A percentile compares a stretch with the other conserved stretches of the same genome.
Conservation (phyloP, 1,284 basidiomycete genomes). For the Pascua guehoae region DNA sequence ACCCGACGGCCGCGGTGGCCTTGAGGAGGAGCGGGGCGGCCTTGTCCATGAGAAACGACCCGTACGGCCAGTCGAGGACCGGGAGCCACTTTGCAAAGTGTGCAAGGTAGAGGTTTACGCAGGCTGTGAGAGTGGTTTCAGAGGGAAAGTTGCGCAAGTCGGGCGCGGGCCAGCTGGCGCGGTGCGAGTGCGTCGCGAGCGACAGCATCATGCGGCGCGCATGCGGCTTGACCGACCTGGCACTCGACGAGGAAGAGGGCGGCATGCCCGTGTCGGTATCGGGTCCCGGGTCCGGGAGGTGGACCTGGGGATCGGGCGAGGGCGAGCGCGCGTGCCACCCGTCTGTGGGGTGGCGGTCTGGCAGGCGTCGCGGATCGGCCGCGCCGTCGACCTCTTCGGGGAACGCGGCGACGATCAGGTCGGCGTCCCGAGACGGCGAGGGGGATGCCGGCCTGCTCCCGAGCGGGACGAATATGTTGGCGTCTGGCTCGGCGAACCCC, state of each 20-base stretch:
- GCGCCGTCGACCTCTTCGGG: constrained; percentile 16
- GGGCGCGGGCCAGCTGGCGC: constrained; percentile 14
- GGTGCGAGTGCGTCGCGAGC: constrained; percentile 18
- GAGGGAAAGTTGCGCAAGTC: constrained; percentile 25
- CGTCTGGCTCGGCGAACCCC: constrained; percentile 10
- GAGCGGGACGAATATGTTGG: constrained; percentile 19
- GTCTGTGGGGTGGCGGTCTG: constrained; percentile 19
- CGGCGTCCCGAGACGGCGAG: neutral
- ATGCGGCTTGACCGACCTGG: neutral
- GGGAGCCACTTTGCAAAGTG: constrained; percentile 25
- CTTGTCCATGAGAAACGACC: constrained; percentile 12
- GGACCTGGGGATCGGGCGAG: constrained; percentile 13
- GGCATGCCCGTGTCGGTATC: no score
- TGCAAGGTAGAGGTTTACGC: constrained; percentile 22
- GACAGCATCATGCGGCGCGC: constrained; percentile 16
- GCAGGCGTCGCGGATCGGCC: constrained; percentile 9
- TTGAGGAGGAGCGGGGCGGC: constrained; percentile 20
- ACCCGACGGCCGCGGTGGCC: constrained; percentile 22
- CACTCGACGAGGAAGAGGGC: neutral
- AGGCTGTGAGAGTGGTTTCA: constrained; percentile 13
- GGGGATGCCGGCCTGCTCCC: neutral
- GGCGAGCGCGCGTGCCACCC: neutral
- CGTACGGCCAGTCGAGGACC: constrained; percentile 11
- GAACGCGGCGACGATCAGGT: constrained; percentile 7
- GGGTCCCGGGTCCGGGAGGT: neutral